Base-by-base conservation (phyloP, 345 rosid species). In the Gossypium anomalum region DNA sequence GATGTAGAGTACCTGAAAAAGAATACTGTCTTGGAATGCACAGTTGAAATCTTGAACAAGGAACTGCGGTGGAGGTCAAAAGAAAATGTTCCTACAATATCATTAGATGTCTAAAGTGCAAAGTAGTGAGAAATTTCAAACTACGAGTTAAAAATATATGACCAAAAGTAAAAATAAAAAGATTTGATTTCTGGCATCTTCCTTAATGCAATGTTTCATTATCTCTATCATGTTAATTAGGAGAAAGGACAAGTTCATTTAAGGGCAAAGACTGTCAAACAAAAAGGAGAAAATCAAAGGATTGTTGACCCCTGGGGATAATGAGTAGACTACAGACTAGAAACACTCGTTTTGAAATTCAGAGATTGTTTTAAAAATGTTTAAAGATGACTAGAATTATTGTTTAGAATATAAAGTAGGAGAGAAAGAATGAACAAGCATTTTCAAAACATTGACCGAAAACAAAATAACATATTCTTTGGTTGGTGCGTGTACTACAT, bases 1-100 rank as follows among this genome's bases (percentile, higher is more conserved):
- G 20, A 76, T 29, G 55, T 49, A 72, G 16, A 52, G 58, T 80
- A 94, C 98, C 97, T 94, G 98, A 70, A 92, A 81, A 82, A 94
- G 97, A 78, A 94, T 88, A 86, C 88, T 91, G 85, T 92, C 98
- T 72, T 94, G 98, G 79, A 79, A 89, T 75, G 98, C 98, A 88
- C 98, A 94, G 79, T 94, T 94, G 78, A 94, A 94, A 86, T 94
- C 98, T 82, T 86, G 92, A 78, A 94, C 81, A 75, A 94, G 92
- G 57, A 87, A 88, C 98, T 94, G 73, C 3, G 69, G 61, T 45
- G 47, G 53, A n/a, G 20, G 55, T 11, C 63, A 77, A 57, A 72
- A 61, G 61, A 58, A 70, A 67, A 63, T 51, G 8, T 22, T 66
- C 64, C 14, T 10, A 34, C 62, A 23, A 63, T 63, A 63, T 34